Conservation (phyloP, 2,329 filamentous ascomycete genomes). For the Pestalotiopsis sp. region DNA sequence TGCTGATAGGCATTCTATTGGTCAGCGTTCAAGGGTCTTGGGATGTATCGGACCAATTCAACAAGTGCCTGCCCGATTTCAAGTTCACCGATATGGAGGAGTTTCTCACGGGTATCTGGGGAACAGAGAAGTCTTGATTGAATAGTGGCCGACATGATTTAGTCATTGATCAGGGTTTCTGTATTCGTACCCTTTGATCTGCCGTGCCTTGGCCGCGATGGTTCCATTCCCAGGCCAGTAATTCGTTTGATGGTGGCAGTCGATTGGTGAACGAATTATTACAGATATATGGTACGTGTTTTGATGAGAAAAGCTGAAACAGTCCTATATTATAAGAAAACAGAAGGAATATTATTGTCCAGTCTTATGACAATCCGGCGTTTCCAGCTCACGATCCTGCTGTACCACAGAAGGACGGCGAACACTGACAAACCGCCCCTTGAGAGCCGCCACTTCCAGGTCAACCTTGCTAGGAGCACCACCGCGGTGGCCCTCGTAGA, state of each 20-base stretch:
- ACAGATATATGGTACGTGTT: background rate
- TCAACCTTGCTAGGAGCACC: background rate
- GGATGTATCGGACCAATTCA: conserved; percentile 45
- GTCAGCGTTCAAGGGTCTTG: conserved; percentile 43
- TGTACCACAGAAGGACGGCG: background rate
- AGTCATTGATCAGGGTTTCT: too few relatives aligned
- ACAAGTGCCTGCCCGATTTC: conserved; percentile 45
- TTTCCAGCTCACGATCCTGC: background rate
- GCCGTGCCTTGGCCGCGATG: background rate
- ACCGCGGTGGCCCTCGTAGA: conserved; percentile 7
- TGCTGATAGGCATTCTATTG: conserved; percentile 43
- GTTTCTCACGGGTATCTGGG: conserved; percentile 38
- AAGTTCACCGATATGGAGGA: conserved; percentile 41
- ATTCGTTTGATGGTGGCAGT: background rate
- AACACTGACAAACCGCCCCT: conserved; percentile 19
- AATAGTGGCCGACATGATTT: too few relatives aligned
- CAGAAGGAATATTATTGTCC: background rate
- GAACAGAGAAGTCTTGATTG: conserved; percentile 33
- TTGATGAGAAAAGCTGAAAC: too few relatives aligned
- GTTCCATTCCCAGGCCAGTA: background rate
- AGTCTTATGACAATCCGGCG: background rate
- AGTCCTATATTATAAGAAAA: background rate
- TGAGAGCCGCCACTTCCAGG: conserved; percentile 13
- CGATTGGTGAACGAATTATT: background rate
- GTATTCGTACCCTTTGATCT: background rate